Evolutionary conservation across 176 grass and related monocot genomes (phyloP).

Genomic region (Carex pumila): DNA sequence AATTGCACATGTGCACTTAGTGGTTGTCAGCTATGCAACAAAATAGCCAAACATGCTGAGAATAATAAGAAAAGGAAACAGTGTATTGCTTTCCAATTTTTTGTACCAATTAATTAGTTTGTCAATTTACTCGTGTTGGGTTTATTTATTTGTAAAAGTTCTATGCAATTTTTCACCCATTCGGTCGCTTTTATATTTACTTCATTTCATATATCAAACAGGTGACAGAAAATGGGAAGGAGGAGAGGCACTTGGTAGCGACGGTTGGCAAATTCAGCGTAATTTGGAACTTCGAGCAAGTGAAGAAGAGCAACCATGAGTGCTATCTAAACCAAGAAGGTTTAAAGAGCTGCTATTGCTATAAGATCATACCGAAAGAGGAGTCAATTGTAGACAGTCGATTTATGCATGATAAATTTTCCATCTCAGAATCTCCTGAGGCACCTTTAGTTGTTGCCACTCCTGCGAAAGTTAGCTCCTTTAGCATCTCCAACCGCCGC

Average conservation of each 20-base stretch:
- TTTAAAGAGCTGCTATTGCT: conserved; percentile 88
- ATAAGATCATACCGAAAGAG: conserved; percentile 83
- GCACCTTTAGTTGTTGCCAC: conserved; percentile 83
- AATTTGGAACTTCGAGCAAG: conserved; percentile 90
- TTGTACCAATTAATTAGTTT: background rate
- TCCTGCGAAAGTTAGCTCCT: conserved; percentile 78
- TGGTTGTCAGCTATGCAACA: background rate
- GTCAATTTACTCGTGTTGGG: background rate
- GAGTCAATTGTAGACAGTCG: conserved; percentile 68
- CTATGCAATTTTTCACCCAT: background rate
- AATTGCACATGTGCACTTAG: background rate
- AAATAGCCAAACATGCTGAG: background rate
- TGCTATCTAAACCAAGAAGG: conserved; percentile 80
- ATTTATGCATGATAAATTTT: conserved; percentile 92
- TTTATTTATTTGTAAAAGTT: background rate
- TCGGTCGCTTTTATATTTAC: background rate
- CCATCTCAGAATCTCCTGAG: conserved; percentile 50
- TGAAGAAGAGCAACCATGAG: conserved; percentile 79
- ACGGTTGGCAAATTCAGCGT: conserved; percentile 86
- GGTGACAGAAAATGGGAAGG: conserved; percentile 77
- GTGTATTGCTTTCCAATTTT: background rate
- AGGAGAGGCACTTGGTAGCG: conserved; percentile 78
- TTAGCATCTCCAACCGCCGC: conserved; percentile 48
- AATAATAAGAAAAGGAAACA: background rate
- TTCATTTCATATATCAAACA: conserved; percentile 16